These are phyloP conservation scores for Cladosporium sp. DNA, from an alignment of 2,329 filamentous ascomycete genomes.

Conservation along the genomic window DNA sequence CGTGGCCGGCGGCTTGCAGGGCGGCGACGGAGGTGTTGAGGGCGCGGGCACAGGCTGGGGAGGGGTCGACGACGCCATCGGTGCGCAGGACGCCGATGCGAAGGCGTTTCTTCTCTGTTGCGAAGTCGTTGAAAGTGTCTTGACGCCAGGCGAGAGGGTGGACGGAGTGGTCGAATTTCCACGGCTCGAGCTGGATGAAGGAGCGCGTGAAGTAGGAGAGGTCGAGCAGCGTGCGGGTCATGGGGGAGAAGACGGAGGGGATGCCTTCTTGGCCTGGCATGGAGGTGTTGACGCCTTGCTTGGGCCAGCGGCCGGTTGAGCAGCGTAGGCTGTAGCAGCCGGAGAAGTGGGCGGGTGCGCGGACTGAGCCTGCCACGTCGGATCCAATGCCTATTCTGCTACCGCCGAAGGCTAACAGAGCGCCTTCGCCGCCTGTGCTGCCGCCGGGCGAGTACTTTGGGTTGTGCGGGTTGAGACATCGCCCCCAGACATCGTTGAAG, in stretches of 20 bases:
- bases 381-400: constrained; percentile 87
- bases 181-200: constrained; percentile 78
- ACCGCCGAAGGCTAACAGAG: constrained; percentile 75
- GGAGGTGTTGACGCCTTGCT: constrained; percentile 76
- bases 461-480: constrained; percentile 19
- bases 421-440: constrained; percentile 81
- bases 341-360: constrained; percentile 83
- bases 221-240: constrained; percentile 83
- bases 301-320: constrained; percentile 88
- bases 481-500: constrained; percentile 76
- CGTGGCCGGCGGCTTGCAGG: constrained; percentile 70
- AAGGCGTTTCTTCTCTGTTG: constrained; percentile 61
- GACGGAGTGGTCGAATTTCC: constrained; percentile 83
- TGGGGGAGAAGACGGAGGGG: constrained; percentile 85
- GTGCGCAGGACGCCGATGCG: constrained; percentile 75
- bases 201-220: constrained; percentile 79
- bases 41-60: constrained; percentile 78
- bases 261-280: constrained; percentile 94
- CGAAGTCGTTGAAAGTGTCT: constrained; percentile 62
- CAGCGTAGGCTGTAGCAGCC: constrained; percentile 86
- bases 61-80: constrained; percentile 74
- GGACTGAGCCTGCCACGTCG: constrained; percentile 86
- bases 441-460: constrained; percentile 74
- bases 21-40: constrained; percentile 70
- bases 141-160: constrained; percentile 80